Base-by-base conservation (phyloP, 2,329 filamentous ascomycete species). In the Talaromyces verruculosus region DNA sequence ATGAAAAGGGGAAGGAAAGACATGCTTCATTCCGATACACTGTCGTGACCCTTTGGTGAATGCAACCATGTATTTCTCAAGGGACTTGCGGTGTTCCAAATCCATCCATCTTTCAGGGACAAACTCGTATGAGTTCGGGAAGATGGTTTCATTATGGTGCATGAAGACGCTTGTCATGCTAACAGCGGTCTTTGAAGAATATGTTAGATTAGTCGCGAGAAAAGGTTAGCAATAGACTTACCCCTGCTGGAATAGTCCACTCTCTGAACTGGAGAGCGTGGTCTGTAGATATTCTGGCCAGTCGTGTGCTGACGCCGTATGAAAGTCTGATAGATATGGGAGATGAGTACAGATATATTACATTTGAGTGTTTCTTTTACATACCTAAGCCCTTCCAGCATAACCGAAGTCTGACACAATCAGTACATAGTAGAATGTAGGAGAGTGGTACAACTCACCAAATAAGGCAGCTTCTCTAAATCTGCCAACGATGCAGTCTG, bases 371-470 rank as follows among this genome's bases (percentile, higher is more conserved):
- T 47, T 39, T 10, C 6, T 13, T 28, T 2, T 45, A 22, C 63
- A 2, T 71, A 74, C 72, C 73, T 67, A 8, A 75, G 68, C 2
- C 73, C 73, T 47, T 75, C 74, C 1, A 73, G 68, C 66, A 75
- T 73, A 35, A 74, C 68, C 7, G 69, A 69, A 1, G 72, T 75
- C 72, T 45, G 37, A 47, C 3, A 51, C n/a, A 51, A 5, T 51
- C 47, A 51, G 47, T 51, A 17, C 28, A 1, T 6, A 30, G 13
- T 51, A 13, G 2, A 0, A 2, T 6, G 8, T 7, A 17, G 5
- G 5, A 28, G 6, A 1, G 47, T 8, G 19, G 59, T 13, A 10
- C 35, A 61, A 68, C 72, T 65, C 60, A 75, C 74, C 35, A 74
- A 39, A 59, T 74, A 75, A 1, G 72, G 73, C 61, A 75, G 67